phyloP scores from a whole-genome alignment of 129 eudicot species.

The Ambrosia artemisiifolia region DNA sequence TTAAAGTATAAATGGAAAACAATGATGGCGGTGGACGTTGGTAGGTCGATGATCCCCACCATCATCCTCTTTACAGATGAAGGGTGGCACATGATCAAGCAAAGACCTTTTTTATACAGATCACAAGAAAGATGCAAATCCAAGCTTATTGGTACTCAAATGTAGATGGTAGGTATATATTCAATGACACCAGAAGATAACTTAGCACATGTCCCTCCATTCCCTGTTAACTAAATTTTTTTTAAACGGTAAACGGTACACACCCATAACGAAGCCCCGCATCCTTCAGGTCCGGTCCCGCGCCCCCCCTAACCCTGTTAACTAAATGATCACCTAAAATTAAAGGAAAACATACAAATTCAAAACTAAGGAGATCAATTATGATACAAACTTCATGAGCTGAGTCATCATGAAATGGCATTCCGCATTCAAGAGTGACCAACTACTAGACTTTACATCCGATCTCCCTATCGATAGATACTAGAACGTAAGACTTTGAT shows the following conservation, averaged over 20 bases:
- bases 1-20: constrained; percentile 22
- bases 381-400: constrained; percentile 19
- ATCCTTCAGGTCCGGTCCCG: too few relatives aligned
- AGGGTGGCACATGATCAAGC: constrained; percentile 23
- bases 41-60: constrained; percentile 26
- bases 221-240: background rate
- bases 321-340: background rate
- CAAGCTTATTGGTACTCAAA: background rate
- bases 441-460: constrained; percentile 20
- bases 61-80: constrained; percentile 1
- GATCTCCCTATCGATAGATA: background rate
- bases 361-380: constrained; percentile 14
- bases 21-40: constrained; percentile 21
- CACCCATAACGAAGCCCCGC: too few relatives aligned
- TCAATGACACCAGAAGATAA: constrained; percentile 21
- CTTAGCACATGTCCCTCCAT: constrained; percentile 27
- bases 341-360: background rate
- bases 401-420: background rate
- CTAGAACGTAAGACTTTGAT: background rate
- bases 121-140: constrained; percentile 18
- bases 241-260: too few relatives aligned
- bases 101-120: constrained; percentile 4
- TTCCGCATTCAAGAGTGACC: constrained; percentile 9
- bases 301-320: too few relatives aligned
- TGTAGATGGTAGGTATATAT: constrained; percentile 17